A percentile compares a stretch with the other conserved stretches of the same genome.
Conservation (phyloP, 805 yeast species). For the Diddensiella caesifluorescens region DNA sequence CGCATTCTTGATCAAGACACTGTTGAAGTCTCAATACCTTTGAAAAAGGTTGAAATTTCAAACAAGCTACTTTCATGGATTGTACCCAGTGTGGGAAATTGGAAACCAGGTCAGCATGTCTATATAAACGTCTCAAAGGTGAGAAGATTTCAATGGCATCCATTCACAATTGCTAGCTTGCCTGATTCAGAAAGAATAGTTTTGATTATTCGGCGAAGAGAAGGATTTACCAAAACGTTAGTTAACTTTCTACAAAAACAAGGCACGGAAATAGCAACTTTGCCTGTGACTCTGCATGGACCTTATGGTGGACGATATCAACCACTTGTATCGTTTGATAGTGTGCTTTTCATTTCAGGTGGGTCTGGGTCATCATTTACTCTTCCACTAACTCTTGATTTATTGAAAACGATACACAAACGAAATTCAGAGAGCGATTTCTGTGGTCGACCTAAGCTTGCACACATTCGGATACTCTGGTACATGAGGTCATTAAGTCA, state of each 20-base stretch:
- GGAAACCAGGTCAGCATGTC: slow-evolving; percentile 48
- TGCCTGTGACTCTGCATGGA: slow-evolving; percentile 38
- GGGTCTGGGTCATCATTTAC: slow-evolving; percentile 46
- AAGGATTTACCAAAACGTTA: slow-evolving; percentile 41
- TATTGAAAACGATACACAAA: slow-evolving; percentile 26
- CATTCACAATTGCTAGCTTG: slow-evolving; percentile 43
- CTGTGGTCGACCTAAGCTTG: slow-evolving; percentile 32
- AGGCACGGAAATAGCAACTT: slow-evolving; percentile 14
- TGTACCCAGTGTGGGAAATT: slow-evolving; percentile 36
- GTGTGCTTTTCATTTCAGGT: slow-evolving; percentile 37
- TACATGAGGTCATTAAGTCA: slow-evolving; percentile 28
- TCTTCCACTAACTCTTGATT: slow-evolving; percentile 42
- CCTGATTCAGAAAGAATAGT: slow-evolving; percentile 38
- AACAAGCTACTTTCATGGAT: slow-evolving; percentile 29
- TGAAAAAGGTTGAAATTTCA: slow-evolving; percentile 17
- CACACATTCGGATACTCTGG: slow-evolving; percentile 35
- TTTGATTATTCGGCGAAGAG: slow-evolving; percentile 37
- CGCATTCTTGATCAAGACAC: slow-evolving; percentile 40
- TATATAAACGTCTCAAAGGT: slow-evolving; percentile 39
- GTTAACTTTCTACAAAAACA: slow-evolving; percentile 23
- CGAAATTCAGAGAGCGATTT: slow-evolving; percentile 27
- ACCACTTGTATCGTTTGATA: slow-evolving; percentile 41
- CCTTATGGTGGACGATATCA: slow-evolving; percentile 42
- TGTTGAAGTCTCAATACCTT: slow-evolving; percentile 36
- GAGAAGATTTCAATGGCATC: slow-evolving; percentile 40